Base-by-base conservation (phyloP, 192 early-diverging fungal genomes). In the Gonapodya prolifera region DNA sequence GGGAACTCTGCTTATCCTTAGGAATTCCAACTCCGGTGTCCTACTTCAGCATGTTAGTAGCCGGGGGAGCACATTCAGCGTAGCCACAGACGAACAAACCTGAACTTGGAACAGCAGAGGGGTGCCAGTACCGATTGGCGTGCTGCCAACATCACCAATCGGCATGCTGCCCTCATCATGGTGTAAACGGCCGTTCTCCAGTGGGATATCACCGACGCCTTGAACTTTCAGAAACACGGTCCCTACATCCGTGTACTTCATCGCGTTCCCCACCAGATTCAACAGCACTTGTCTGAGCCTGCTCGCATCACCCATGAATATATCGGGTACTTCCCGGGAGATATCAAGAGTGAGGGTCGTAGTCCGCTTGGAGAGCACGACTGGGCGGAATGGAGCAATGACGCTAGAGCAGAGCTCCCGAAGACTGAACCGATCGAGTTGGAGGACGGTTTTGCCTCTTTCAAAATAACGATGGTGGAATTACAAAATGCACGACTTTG, bases 21-120 rank as follows among this genome's bases (percentile, higher is more conserved):
- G 89, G 85, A 32, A 91, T 91, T 16, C 90, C 90, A 30, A 91
- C 88, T 17, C 90, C 90, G 0, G 89, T 89, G 70, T 91, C 90
- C n/a, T 80, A 81, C n/a, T n/a, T n/a, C n/a, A n/a, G n/a, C n/a
- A n/a, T n/a, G n/a, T n/a, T n/a, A n/a, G n/a, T n/a, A n/a, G n/a
- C n/a, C n/a, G n/a, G n/a, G n/a, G n/a, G n/a, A n/a, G n/a, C n/a
- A n/a, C n/a, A n/a, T n/a, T n/a, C n/a, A n/a, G n/a, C n/a, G n/a
- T n/a, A n/a, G n/a, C n/a, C n/a, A n/a, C n/a, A n/a, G n/a, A n/a
- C n/a, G n/a, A n/a, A n/a, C n/a, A n/a, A n/a, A n/a, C n/a, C n/a
- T n/a, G n/a, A n/a, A n/a, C n/a, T n/a, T n/a, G n/a, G n/a, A n/a
- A n/a, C n/a, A n/a, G n/a, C n/a, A n/a, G n/a, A n/a, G n/a, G n/a